Evolutionary conservation across 2,329 filamentous ascomycete species (phyloP).

Genomic region (Pseudogymnoascus sp.): DNA sequence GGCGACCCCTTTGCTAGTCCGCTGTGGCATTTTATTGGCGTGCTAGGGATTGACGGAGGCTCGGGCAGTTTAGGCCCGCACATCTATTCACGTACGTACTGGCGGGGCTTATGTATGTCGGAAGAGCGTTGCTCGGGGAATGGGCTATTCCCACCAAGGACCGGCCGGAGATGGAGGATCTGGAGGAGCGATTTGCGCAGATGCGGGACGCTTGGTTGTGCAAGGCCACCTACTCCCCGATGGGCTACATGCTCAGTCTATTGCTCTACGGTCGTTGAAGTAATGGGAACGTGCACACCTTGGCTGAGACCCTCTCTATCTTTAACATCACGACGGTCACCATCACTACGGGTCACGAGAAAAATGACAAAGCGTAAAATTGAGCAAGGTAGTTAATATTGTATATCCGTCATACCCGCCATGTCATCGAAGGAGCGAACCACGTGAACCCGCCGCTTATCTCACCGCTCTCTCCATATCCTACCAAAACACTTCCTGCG

Average conservation of each 20-base stretch:
- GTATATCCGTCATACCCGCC: too few species aligned
- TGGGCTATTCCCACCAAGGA: neutral
- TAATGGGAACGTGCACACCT: too few species aligned
- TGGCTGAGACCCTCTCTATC: too few species aligned
- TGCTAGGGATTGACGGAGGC: neutral
- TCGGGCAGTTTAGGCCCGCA: neutral
- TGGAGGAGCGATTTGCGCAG: neutral
- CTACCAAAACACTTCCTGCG: too few species aligned
- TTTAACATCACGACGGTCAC: too few species aligned
- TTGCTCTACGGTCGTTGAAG: neutral
- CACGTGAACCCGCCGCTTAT: too few species aligned
- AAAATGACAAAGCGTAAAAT: too few species aligned
- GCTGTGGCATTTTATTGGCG: neutral
- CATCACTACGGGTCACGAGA: too few species aligned
- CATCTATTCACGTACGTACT: neutral
- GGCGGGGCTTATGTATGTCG: neutral
- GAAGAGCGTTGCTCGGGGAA: neutral
- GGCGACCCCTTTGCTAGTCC: neutral
- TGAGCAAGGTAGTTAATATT: too few species aligned
- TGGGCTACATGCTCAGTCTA: slow-evolving; percentile 6
- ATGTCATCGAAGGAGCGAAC: too few species aligned
- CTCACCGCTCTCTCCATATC: too few species aligned
- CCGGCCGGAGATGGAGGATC: neutral
- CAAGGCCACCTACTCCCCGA: slow-evolving; percentile 3
- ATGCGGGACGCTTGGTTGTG: slow-evolving; percentile 4